Percentiles rank a stretch among this genome's conserved stretches.
Conservation (phyloP, 257 asterid species). For the Solanum pennellii region DNA sequence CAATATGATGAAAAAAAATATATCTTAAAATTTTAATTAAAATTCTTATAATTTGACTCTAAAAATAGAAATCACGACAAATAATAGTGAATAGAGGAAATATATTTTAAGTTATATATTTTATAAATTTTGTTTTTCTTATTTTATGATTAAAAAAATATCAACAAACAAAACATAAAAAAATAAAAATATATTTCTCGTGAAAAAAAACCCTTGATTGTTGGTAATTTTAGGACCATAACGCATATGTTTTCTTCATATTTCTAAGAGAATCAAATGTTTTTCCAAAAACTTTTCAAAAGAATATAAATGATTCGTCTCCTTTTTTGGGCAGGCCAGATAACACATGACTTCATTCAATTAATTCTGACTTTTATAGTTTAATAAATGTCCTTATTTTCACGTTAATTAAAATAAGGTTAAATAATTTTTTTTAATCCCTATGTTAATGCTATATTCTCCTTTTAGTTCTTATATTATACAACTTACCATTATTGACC, state of each 20-base stretch:
- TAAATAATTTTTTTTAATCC: no score
- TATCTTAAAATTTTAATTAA: no score
- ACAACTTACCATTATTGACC: not conserved
- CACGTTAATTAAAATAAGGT: not conserved
- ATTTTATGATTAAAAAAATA: no score
- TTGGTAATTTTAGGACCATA: not conserved
- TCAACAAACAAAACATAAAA: not conserved
- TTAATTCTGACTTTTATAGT: not conserved
- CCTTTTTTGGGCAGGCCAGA: not conserved
- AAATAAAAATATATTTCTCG: not conserved
- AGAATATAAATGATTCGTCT: not conserved
- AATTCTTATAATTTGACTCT: no score
- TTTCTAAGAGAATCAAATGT: not conserved
- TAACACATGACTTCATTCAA: not conserved
- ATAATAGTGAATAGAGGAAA: rapidly evolving
- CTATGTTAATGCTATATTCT: not conserved
- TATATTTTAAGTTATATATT: no score
- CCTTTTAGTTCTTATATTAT: no score
- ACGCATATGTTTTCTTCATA: not conserved
- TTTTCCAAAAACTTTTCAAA: not conserved
- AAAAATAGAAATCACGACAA: no score
- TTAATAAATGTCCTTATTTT: not conserved
- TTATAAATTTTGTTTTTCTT: no score
- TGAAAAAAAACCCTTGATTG: not conserved
- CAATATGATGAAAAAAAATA: no score